A percentile compares a stretch with the other conserved stretches of the same genome.
Evolutionary conservation across 352 stramenopile species (phyloP).

Genomic region (Plasmopara halstedii): DNA sequence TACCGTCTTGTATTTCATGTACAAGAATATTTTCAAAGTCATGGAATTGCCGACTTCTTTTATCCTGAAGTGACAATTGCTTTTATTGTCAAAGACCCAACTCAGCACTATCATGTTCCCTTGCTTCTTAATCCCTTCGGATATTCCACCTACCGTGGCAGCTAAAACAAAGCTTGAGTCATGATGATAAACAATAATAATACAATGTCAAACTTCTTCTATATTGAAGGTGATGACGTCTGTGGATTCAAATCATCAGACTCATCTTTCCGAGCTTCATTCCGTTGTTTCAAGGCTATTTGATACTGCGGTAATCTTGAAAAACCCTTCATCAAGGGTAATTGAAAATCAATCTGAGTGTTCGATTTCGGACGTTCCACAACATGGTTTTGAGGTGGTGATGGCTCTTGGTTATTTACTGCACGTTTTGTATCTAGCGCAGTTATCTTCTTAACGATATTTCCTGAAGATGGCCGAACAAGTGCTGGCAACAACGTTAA

Average conservation of each 20-base stretch:
- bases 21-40: conserved; percentile 67
- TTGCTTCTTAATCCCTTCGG: conserved; percentile 86
- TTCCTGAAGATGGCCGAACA: too few relatives aligned
- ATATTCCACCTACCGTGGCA: conserved; percentile 86
- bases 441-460: too few relatives aligned
- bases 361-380: background rate
- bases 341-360: conserved; percentile 1
- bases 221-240: conserved; percentile 18
- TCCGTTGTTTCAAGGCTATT: background rate
- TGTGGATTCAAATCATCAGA: conserved; percentile 54
- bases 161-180: conserved; percentile 21
- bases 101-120: conserved; percentile 85
- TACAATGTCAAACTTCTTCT: conserved; percentile 4
- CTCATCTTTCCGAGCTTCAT: conserved; percentile 9
- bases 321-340: background rate
- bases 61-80: conserved; percentile 80
- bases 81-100: conserved; percentile 66
- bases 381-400: background rate
- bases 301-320: conserved; percentile 3
- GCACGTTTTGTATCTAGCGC: background rate
- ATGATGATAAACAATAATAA: too few relatives aligned
- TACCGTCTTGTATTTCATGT: conserved; percentile 85
- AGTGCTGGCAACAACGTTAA: conserved; percentile 15
- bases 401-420: conserved; percentile 13
- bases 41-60: conserved; percentile 64